Evolutionary conservation across 148 eudicot species (phyloP).

Genomic region (Nepenthes gracilis): DNA sequence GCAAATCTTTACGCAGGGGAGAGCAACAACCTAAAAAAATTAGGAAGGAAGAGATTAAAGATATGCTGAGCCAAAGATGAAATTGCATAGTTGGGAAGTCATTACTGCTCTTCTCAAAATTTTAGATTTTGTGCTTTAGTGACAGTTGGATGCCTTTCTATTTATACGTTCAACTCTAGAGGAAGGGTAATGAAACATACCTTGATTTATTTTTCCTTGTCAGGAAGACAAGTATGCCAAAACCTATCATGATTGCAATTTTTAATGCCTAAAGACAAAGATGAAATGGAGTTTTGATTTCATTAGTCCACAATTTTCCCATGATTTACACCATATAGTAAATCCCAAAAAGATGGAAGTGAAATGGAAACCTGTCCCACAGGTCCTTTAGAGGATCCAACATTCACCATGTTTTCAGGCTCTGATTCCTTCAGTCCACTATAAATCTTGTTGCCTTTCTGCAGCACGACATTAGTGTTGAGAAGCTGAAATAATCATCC

Average conservation of each 20-base stretch:
- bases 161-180: neutral
- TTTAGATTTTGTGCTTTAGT: neutral
- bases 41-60: too few relatives aligned
- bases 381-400: conserved; percentile 23
- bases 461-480: conserved; percentile 7
- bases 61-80: too few relatives aligned
- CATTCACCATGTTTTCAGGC: conserved; percentile 15
- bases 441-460: conserved; percentile 10
- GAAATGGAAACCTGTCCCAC: conserved; percentile 32
- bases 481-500: conserved; percentile 15
- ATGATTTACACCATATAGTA: too few relatives aligned
- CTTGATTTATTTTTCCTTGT: conserved; percentile 58
- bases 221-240: conserved; percentile 67
- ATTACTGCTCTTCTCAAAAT: too few relatives aligned
- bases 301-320: neutral
- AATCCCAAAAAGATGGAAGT: neutral
- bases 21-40: too few relatives aligned
- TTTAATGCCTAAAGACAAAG: conserved; percentile 44
- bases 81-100: too few relatives aligned
- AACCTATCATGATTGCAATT: conserved; percentile 61
- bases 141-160: neutral
- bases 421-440: conserved; percentile 7
- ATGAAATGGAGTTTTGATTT: neutral
- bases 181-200: conserved; percentile 11
- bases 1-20: too few relatives aligned